phyloP scores from a whole-genome alignment of 1,284 basidiomycete species.

The Apiotrichum montevideense region DNA sequence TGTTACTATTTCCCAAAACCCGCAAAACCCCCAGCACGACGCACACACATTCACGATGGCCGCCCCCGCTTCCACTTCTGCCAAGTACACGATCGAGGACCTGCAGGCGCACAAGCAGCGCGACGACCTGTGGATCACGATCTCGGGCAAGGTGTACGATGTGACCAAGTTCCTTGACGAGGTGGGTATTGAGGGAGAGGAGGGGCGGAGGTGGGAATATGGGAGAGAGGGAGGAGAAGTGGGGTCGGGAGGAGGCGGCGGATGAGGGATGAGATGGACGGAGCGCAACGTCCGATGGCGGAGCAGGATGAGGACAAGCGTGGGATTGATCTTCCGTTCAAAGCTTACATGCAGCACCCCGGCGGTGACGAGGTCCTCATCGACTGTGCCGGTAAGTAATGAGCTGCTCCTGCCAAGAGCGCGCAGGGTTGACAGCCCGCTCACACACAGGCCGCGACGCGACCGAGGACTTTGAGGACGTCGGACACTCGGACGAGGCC shows the following conservation, averaged over 20 bases:
- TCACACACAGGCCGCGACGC: slow-evolving; percentile 66
- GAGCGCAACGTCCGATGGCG: background rate
- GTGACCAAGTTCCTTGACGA: slow-evolving; percentile 93
- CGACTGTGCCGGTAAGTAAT: slow-evolving; percentile 75
- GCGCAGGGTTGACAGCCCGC: background rate
- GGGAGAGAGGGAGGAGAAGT: background rate
- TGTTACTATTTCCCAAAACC: background rate
- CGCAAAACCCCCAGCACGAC: background rate
- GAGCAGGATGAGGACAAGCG: background rate
- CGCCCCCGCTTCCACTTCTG: slow-evolving; percentile 46
- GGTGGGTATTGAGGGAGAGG: slow-evolving; percentile 52
- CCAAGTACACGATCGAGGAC: slow-evolving; percentile 56
- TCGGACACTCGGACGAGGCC: slow-evolving; percentile 98
- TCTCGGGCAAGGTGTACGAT: slow-evolving; percentile 89
- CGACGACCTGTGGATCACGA: slow-evolving; percentile 68
- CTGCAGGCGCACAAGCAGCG: slow-evolving; percentile 68
- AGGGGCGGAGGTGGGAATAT: too few relatives aligned
- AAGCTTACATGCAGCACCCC: slow-evolving; percentile 62
- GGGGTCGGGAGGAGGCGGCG: background rate
- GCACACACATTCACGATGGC: background rate
- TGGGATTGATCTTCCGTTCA: background rate
- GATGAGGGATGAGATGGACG: background rate
- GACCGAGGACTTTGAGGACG: slow-evolving; percentile 98
- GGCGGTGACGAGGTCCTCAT: slow-evolving; percentile 97
- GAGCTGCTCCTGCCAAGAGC: background rate